A percentile compares a stretch with the other conserved stretches of the same genome.
Conservation (phyloP, 129 eudicot species). For the Arctium minus region DNA sequence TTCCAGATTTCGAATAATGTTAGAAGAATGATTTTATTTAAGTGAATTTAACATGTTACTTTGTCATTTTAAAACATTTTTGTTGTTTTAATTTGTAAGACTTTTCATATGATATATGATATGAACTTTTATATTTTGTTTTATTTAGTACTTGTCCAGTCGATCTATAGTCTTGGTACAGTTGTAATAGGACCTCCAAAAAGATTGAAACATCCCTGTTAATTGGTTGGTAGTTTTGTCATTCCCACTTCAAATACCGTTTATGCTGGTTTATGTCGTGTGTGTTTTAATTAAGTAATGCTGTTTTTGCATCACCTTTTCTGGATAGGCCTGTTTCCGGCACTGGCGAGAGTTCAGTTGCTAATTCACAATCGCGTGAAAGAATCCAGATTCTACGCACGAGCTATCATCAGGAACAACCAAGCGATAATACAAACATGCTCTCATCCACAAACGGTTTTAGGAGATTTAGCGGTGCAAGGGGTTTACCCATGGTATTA, state of each 20-base stretch:
- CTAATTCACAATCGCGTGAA: slow-evolving; percentile 36
- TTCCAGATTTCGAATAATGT: neutral
- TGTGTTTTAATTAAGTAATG: neutral
- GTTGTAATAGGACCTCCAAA: neutral
- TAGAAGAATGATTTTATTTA: neutral
- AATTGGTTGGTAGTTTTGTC: neutral
- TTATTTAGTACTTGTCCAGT: neutral
- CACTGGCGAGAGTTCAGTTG: slow-evolving; percentile 17
- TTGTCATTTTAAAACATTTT: neutral
- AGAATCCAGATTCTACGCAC: slow-evolving; percentile 38
- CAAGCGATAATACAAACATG: slow-evolving; percentile 24
- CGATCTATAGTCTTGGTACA: neutral
- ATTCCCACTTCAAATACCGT: neutral
- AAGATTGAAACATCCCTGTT: neutral
- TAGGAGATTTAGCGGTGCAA: slow-evolving; percentile 41
- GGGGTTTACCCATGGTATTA: slow-evolving; percentile 39
- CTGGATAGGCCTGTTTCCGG: slow-evolving; percentile 30
- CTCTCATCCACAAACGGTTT: slow-evolving; percentile 30
- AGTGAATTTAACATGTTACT: neutral
- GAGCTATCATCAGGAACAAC: slow-evolving; percentile 34
- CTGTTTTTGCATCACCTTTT: neutral
- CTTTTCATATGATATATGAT: neutral
- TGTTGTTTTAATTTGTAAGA: neutral
- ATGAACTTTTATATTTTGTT: too few relatives aligned
- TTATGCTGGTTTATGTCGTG: neutral